Base-by-base conservation (phyloP, 805 yeast genomes). In the Priceomyces fermenticarens region DNA sequence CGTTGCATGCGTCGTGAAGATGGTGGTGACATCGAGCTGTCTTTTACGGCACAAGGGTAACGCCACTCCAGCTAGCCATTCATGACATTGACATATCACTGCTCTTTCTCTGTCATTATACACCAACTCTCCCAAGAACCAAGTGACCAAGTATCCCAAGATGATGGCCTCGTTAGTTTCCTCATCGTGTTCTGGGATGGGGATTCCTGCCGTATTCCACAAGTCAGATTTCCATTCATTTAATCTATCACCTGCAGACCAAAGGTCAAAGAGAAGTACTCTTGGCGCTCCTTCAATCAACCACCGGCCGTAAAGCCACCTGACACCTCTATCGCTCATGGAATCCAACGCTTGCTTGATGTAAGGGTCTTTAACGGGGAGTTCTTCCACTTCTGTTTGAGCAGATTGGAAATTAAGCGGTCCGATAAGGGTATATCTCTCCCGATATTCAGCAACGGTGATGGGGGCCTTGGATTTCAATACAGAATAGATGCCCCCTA, bases 1-100 rank as follows among this genome's bases (percentile, higher is more conserved):
- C 9, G 99, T 91, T 3, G 99, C 99, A 64, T 91, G 99, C 15
- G 99, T 91, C 30, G 99, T 91, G 73, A 91, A 91, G 48, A 91
- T 85, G 17, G 99, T 90, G 44, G 96, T 88, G 45, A 88, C 89
- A 57, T 91, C 99, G 44, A 91, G 83, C 55, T 88, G 78, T 56
- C 98, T 81, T 63, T 88, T 88, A 55, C 96, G 75, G 62, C 97
- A 89, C 42, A 91, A 72, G 0, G 99, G 97, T 45, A 93, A 70
- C 0, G 96, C 96, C 35, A 93, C 89, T 53, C 98, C 97, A 1
- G 99, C 97, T 43, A 91, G 76, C 99, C 99, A 91, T 69, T 91
- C 99, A 69, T 91, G 99, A 62, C 86, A 90, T 60, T 91, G 99
- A 42, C 93, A 83, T 46, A 91, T 83, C 38, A 93, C 89, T 0